These are phyloP conservation scores for Triticum monococcum DNA, from an alignment of 176 grass and related monocot species.

Conservation along the genomic window DNA sequence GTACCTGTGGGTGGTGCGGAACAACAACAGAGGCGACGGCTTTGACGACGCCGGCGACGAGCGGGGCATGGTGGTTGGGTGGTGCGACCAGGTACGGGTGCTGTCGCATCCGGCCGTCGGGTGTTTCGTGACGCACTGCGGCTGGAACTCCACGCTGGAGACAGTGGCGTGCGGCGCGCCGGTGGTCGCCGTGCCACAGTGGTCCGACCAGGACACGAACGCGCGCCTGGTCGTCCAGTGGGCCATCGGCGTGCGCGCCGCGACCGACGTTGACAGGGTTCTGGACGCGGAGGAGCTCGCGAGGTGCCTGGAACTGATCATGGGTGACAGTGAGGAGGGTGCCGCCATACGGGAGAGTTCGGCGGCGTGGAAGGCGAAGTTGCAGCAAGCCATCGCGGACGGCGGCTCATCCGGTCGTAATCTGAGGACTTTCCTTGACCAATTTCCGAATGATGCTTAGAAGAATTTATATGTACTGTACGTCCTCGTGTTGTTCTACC, in stretches of 20 bases:
- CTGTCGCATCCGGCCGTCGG: conserved; percentile 35
- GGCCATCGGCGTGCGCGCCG: conserved; percentile 11
- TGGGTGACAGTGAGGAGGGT: neutral
- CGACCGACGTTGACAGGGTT: neutral
- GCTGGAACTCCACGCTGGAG: conserved; percentile 62
- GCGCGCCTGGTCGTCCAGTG: neutral
- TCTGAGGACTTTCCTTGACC: neutral
- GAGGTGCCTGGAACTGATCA: neutral
- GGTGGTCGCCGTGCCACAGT: conserved; percentile 16
- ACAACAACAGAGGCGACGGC: conserved; percentile 13
- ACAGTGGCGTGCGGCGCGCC: neutral
- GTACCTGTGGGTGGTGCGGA: conserved; percentile 55
- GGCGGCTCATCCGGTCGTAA: neutral
- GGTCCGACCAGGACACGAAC: conserved; percentile 34
- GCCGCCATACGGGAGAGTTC: neutral
- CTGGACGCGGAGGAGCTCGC: neutral
- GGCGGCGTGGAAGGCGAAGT: neutral
- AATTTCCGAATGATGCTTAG: neutral
- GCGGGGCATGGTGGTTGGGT: conserved; percentile 38
- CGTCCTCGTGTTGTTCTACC: too few relatives aligned
- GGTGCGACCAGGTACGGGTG: conserved; percentile 59
- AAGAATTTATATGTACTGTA: neutral
- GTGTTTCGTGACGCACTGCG: conserved; percentile 64
- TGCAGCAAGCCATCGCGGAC: neutral
- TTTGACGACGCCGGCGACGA: neutral